Evolutionary conservation across 2,329 filamentous ascomycete genomes (phyloP), one percentile per base, ranked within the genome.

Genomic region (Colletotrichum ledebouriae): DNA sequence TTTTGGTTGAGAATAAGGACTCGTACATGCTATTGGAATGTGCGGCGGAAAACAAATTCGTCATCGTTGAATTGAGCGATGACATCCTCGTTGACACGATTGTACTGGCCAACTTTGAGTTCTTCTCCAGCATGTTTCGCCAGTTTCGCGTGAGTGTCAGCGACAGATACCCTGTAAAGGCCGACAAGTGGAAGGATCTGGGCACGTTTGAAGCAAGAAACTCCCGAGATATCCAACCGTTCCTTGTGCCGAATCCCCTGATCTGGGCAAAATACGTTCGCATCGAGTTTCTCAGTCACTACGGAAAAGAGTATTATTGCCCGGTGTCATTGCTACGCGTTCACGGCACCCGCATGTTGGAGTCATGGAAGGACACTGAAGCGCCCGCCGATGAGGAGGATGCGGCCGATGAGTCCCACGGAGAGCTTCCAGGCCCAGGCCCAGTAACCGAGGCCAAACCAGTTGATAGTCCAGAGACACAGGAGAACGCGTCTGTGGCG

Each of bases 21-120:
- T 95, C 93, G 72, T 99, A 99, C 79, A 97, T 99, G 94, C 86
- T 98, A 52, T 93, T 98, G 72, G 93, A 95, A 77, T 99, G 96
- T 79, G 89, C 90, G 5, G 90, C 90, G 20, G 84, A 90, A 73
- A 95, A 97, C 82, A 98, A 98, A 79, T 98, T 97, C 76, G 86
- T 98, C 71, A 94, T 98, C 69, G 89, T 99, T 69, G 96, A 99
- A 80, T 85, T 99, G 34, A 98, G 94, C 78, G 94, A 97, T 75
- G 88, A 90, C 64, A 89, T 91, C 64, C 86, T 97, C 50, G 92
- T 99, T 67, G 96, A 99, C 77, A 99, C 96, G 0, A 86, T 99
- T 46, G 96, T 98, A n/a, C 85, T 99, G 61, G 96, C 95, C 70
- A 99, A 99, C 78, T 99, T 97, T 74, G 96, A 99, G 78, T 99